Evolutionary conservation across 2,329 filamentous ascomycete species (phyloP), one percentile per base, ranked within the genome.

Genomic region (Hypoxylon sp.): DNA sequence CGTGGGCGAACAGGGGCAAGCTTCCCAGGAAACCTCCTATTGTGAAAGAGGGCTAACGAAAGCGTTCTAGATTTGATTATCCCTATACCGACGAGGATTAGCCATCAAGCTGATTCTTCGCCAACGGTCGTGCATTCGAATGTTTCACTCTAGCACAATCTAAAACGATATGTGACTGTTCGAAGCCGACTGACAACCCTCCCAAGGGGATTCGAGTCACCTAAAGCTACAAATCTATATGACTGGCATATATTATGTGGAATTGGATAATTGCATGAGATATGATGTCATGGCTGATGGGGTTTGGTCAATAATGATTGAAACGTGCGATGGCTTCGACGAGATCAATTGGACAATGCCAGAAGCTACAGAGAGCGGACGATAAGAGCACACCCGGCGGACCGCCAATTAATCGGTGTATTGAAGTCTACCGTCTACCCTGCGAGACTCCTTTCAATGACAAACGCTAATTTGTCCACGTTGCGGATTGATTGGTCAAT

Each of bases 1-100:
- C 67, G 82, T 85, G 32, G 86, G 87, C 12, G 85, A 88, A 73
- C 81, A 83, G 70, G 81, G 81, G 78, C 83, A 69, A 70, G 76
- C 30, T 56, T 37, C 11, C 34, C n/a, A 23, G 1, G 6, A 30
- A 7, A 21, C 43, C 2, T 55, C 5, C 19, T 12, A n/a, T 53
- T 23, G 3, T n/a, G 43, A 21, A 54, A 7, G 30, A 45, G 25
- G 51, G 51, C 64, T 71, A 43, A 71, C 21, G 12, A 16, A 29
- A 39, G 9, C 27, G 45, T 14, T 6, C 32, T 47, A 82, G 80
- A 5, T 80, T 80, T 56, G 77, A 79, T 39, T 74, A 74, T 25
- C 72, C 73, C 19, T 75, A 75, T 29, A 52, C 41, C 3, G 64
- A 63, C 32, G 59, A 61, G 11, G 54, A 63, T n/a, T 57, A 11